phyloP scores from a whole-genome alignment of 139 green algal genomes.

The Desmodesmus armatus region DNA sequence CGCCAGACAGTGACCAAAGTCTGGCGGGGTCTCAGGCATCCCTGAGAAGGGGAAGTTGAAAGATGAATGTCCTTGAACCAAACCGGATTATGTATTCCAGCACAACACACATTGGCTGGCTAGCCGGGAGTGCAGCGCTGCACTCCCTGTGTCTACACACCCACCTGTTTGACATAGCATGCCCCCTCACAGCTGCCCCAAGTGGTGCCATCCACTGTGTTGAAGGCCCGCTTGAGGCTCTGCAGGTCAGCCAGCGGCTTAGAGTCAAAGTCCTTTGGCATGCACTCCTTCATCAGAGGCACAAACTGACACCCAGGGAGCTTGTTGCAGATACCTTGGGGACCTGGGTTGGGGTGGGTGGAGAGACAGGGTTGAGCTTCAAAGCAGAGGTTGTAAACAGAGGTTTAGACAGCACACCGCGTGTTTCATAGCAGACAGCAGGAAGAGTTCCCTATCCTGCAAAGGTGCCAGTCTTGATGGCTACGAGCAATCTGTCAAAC shows the following conservation, averaged over 20 bases:
- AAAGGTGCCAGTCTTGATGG: too few relatives aligned
- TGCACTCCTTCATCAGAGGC: not conserved
- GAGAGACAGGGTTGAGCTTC: too few relatives aligned
- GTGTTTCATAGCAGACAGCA: not conserved
- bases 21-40: too few relatives aligned
- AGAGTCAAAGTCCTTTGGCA: not conserved
- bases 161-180: slow-evolving; percentile 30
- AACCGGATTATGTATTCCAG: too few relatives aligned
- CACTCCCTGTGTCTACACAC: too few relatives aligned
- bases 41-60: too few relatives aligned
- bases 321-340: slow-evolving; percentile 12
- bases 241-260: not conserved
- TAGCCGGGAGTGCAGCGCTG: too few relatives aligned
- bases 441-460: not conserved
- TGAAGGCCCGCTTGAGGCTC: not conserved
- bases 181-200: slow-evolving; percentile 16
- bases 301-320: slow-evolving; percentile 3
- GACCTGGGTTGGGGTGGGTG: too few relatives aligned
- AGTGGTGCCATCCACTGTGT: not conserved
- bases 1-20: too few relatives aligned
- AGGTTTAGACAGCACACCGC: not conserved
- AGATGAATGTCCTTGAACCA: too few relatives aligned
- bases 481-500: too few relatives aligned
- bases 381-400: not conserved
- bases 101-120: too few relatives aligned